Conservation (phyloP, 495 filamentous ascomycete species). For the Neurospora sp. region DNA sequence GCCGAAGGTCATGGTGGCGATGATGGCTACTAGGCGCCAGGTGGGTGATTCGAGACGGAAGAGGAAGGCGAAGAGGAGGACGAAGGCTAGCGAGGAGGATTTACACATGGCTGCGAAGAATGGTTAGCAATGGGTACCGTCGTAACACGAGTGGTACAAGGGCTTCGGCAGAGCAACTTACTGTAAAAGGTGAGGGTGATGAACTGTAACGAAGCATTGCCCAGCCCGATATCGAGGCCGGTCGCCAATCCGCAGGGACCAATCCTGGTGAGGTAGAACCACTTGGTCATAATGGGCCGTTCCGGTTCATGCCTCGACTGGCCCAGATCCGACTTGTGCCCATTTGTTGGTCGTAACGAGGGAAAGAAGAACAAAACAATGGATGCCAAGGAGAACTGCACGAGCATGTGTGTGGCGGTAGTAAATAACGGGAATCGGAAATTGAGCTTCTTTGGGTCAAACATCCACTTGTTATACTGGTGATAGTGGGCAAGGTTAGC, state of each 20-base stretch:
- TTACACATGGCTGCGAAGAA: conserved; percentile 80
- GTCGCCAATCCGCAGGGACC: conserved; percentile 90
- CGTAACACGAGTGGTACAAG: background rate
- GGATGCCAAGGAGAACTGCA: conserved; percentile 80
- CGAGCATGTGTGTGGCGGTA: conserved; percentile 89
- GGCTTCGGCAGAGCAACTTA: conserved; percentile 28
- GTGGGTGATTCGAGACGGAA: conserved; percentile 88
- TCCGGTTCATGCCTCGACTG: conserved; percentile 43
- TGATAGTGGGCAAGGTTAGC: background rate
- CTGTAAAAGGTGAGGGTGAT: conserved; percentile 96
- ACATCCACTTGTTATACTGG: conserved; percentile 99
- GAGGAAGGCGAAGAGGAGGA: conserved; percentile 88
- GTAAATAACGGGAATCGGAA: conserved; percentile 96
- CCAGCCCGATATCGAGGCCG: conserved; percentile 90
- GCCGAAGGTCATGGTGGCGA: conserved; percentile 84
- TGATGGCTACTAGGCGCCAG: conserved; percentile 74
- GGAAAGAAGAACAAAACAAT: conserved; percentile 77
- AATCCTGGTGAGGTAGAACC: conserved; percentile 88
- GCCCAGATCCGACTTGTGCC: conserved; percentile 36
- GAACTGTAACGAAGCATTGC: conserved; percentile 91
- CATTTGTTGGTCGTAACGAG: conserved; percentile 60
- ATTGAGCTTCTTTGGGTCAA: conserved; percentile 69
- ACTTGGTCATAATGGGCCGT: conserved; percentile 74
- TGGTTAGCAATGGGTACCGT: conserved; percentile 7
- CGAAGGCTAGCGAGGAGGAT: conserved; percentile 90